Conservation (phyloP, 2,329 filamentous ascomycete genomes). For the Massarina eburnea region DNA sequence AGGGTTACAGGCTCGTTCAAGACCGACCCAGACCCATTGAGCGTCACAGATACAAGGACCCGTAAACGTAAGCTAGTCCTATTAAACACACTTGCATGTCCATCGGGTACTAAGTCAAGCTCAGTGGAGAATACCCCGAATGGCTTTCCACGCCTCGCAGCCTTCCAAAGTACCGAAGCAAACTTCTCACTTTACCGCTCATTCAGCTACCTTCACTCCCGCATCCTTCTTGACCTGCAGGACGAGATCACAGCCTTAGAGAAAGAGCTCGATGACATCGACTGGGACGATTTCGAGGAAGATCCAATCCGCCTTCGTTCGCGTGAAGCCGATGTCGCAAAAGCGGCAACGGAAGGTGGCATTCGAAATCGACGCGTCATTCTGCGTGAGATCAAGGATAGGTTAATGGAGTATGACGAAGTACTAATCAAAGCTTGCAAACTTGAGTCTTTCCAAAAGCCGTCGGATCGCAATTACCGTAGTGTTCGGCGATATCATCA, state of each 20-base stretch:
- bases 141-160: slow-evolving; percentile 43
- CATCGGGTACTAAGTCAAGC: slow-evolving; percentile 7
- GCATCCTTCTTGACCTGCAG: slow-evolving; percentile 42
- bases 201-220: slow-evolving; percentile 44
- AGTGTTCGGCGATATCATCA: slow-evolving; percentile 42
- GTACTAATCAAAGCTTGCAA: slow-evolving; percentile 43
- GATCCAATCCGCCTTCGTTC: slow-evolving; percentile 26
- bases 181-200: slow-evolving; percentile 46
- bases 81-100: neutral
- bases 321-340: slow-evolving; percentile 27
- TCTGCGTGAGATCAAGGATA: slow-evolving; percentile 34
- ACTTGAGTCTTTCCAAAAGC: slow-evolving; percentile 42
- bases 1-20: slow-evolving; percentile 35
- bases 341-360: slow-evolving; percentile 15
- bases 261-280: slow-evolving; percentile 39
- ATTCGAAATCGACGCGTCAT: slow-evolving; percentile 27
- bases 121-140: slow-evolving; percentile 42
- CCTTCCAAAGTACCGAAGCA: slow-evolving; percentile 43
- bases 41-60: slow-evolving; percentile 37
- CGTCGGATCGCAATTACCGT: slow-evolving; percentile 44
- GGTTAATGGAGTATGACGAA: slow-evolving; percentile 43
- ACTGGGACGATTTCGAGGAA: slow-evolving; percentile 31
- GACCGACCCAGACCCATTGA: slow-evolving; percentile 28
- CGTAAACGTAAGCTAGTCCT: slow-evolving; percentile 28
- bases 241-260: slow-evolving; percentile 43